Conservation (phyloP, 257 asterid species). For the Solanum virginianum region DNA sequence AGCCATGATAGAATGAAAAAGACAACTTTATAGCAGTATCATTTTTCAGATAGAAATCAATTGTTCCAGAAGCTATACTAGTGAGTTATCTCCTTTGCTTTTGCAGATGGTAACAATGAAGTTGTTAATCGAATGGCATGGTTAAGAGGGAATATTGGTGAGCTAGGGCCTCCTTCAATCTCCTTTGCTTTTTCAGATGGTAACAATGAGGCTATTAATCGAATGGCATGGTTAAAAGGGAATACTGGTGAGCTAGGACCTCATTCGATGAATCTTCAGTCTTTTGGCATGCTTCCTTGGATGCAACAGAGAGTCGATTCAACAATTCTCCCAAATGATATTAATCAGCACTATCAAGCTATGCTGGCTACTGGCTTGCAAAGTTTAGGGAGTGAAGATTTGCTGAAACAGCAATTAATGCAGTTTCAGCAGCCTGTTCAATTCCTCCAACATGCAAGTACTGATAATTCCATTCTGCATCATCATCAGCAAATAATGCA, state of each 20-base stretch:
- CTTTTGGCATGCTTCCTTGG: conserved; percentile 72
- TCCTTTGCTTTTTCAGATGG: too few relatives aligned
- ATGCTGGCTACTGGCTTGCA: conserved; percentile 62
- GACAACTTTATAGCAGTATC: not conserved
- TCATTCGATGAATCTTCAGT: conserved; percentile 51
- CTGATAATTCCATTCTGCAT: conserved; percentile 32
- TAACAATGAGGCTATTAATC: conserved; percentile 50
- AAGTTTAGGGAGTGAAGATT: conserved; percentile 47
- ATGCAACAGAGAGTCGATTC: conserved; percentile 85
- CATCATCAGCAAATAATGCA: conserved; percentile 45
- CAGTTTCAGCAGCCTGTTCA: conserved; percentile 75
- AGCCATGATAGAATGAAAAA: not conserved
- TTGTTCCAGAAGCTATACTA: not conserved
- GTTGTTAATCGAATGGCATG: conserved; percentile 69
- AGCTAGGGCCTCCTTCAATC: conserved; percentile 56
- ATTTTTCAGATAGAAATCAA: not conserved
- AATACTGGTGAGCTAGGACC: conserved; percentile 67
- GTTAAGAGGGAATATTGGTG: conserved; percentile 73
- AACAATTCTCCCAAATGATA: conserved; percentile 43
- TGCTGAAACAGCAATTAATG: conserved; percentile 52
- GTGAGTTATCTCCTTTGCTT: not conserved
- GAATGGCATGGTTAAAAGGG: conserved; percentile 81
- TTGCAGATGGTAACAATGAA: conserved; percentile 55
- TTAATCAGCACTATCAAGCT: conserved; percentile 77
- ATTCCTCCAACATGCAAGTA: conserved; percentile 49